phyloP scores from a whole-genome alignment of 2,329 filamentous ascomycete species.

The Emergomyces pasteurianus region DNA sequence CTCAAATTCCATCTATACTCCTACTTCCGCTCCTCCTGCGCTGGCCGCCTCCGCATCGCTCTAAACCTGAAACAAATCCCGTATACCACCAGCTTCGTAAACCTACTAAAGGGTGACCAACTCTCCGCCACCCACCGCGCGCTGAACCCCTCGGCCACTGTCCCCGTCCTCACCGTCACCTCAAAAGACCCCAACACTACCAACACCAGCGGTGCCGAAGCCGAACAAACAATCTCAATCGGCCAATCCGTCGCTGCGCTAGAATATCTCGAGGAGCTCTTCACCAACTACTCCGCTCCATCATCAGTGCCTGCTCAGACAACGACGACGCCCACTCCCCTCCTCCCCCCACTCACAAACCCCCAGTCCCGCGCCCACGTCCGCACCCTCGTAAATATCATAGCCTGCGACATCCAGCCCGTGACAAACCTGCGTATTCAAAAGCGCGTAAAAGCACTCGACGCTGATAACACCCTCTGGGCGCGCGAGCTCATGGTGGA shows the following conservation, averaged over 20 bases:
- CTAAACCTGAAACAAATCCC: conserved; percentile 43
- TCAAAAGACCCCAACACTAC: conserved; percentile 8
- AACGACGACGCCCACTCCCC: conserved; percentile 13
- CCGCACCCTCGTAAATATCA: conserved; percentile 42
- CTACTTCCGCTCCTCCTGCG: conserved; percentile 53
- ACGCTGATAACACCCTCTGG: conserved; percentile 36
- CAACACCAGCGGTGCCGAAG: background rate
- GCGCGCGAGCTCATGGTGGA: conserved; percentile 39
- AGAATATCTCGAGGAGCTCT: conserved; percentile 49
- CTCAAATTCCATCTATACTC: conserved; percentile 37
- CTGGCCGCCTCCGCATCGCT: conserved; percentile 49
- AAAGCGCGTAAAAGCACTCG: conserved; percentile 36
- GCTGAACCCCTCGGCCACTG: conserved; percentile 43
- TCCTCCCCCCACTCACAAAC: conserved; percentile 37
- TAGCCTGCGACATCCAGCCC: conserved; percentile 48
- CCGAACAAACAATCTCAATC: conserved; percentile 28
- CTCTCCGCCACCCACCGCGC: conserved; percentile 32
- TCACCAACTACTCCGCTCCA: conserved; percentile 20
- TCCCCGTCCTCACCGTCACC: conserved; percentile 42
- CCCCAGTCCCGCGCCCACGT: conserved; percentile 37
- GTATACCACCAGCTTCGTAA: conserved; percentile 38
- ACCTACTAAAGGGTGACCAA: conserved; percentile 46
- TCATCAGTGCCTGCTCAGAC: background rate
- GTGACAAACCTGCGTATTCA: conserved; percentile 47
- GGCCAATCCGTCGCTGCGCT: conserved; percentile 49